Evolutionary conservation across 176 grass and related monocot species (phyloP), one percentile per base, ranked within the genome.

Genomic region (Echinochloa phyllopogon): DNA sequence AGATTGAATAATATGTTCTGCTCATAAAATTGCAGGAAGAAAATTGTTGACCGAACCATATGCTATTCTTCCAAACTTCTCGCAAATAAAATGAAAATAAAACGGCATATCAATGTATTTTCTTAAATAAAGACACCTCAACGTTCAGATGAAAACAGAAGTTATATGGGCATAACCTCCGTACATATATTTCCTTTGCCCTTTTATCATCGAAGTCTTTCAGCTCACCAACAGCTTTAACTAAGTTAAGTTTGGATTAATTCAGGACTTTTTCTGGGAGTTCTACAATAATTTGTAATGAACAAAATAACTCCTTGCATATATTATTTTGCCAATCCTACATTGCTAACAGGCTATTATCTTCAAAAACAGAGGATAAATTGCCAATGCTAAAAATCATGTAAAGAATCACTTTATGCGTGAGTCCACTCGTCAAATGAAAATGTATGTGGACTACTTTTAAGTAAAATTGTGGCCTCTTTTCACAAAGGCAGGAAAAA

Each of bases 21-120:
- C 29, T 33, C 29, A 33, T 1, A 33, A 33, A 33, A 33, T 1
- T 33, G 5, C 2, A 23, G 48, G 10, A 36, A 0, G 6, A 74
- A 58, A 8, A 69, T 24, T 84, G 23, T 48, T 70, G 77, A 89
- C 52, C 14, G 0, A 69, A 85, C 53, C 38, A 61, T 20, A 40
- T 6, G 33, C 29, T 43, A 10, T 2, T 18, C 21, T 42, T 87
- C 77, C 77, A 74, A 81, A 45, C 69, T 48, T 67, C 62, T 45
- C 0, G 47, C 16, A 70, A 72, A 55, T 63, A 63, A 53, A 20
- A 74, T n/a, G 8, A 0, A 39, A 74, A 53, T 59, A 3, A 43
- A 83, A 83, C 10, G 33, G 42, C 36, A 52, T n/a, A 11, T 36
- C 20, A 36, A 15, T 44, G 12, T 23, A 51, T 41, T 20, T 52